Evolutionary conservation across 306 rosid genomes (phyloP), one percentile per base, ranked within the genome.

Genomic region (Gynostemma pentaphyllum): DNA sequence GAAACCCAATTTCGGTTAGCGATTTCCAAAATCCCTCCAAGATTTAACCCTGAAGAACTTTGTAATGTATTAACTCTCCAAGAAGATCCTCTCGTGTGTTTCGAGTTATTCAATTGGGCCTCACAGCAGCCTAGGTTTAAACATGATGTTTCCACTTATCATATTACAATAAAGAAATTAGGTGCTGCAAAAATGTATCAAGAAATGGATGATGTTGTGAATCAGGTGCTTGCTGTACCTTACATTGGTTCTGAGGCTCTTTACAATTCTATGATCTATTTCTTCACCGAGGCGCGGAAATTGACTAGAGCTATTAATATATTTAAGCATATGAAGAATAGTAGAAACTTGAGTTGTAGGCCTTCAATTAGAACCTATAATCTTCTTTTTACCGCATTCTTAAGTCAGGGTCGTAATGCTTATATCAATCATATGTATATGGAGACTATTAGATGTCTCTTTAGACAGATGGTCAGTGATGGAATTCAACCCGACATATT

Each of bases 281-380:
- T 83, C 70, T 92, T 84, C 74, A 79, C 85, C 0, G 85, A 82
- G 80, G 88, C 87, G 2, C 69, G 96, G 75, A 86, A 79, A 87
- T 71, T 92, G 82, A 84, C 80, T 60, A 77, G 90, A 78, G 96
- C 96, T 10, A 78, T 88, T 65, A 78, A 69, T 76, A 73, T 88
- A 70, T 92, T 80, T 68, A 92, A 82, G 75, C 96, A 84, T 70
- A 84, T 88, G 96, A 83, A 69, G 54, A 71, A 44, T 66, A 50
- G 76, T 44, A 79, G 80, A 46, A 82, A 83, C 69, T 48, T 74
- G 72, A 74, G 71, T 61, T 83, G 76, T 44, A 80, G 86, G 82
- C 94, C 95, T 78, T 86, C 96, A n/a, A 71, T 92, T 69, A 82
- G 78, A 78, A 88, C 95, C 34, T 86, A 92, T 70, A 86, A 86